Percentiles rank a stretch among this genome's conserved stretches.
Evolutionary conservation across 164 flowering plant genomes (phyloP).

Genomic region (Vitis rupestris): DNA sequence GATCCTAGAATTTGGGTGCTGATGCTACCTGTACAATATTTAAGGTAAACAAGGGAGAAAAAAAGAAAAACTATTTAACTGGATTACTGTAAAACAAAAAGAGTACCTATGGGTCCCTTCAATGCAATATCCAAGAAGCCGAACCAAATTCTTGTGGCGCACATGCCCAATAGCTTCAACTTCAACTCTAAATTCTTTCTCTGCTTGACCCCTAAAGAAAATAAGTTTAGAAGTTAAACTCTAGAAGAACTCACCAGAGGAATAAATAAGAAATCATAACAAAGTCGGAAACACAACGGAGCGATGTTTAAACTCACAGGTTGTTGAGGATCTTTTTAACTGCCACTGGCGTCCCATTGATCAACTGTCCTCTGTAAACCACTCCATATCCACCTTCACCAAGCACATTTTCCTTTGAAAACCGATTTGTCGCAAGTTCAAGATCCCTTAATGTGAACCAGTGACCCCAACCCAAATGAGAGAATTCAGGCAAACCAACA

Average conservation of each 20-base stretch:
- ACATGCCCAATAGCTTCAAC: conserved; percentile 86
- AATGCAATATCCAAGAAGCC: conserved; percentile 70
- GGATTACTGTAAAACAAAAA: too few relatives aligned
- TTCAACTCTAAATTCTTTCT: conserved; percentile 75
- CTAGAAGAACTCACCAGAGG: background rate
- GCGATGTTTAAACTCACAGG: conserved; percentile 39
- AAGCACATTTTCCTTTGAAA: conserved; percentile 61
- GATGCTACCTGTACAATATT: background rate
- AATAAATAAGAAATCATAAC: background rate
- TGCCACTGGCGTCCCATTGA: conserved; percentile 72
- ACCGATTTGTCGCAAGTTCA: conserved; percentile 63
- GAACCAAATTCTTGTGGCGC: conserved; percentile 78
- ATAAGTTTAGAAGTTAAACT: background rate
- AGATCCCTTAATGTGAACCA: conserved; percentile 83
- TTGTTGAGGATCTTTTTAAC: conserved; percentile 73
- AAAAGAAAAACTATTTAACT: too few relatives aligned
- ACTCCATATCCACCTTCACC: conserved; percentile 86
- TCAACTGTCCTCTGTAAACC: conserved; percentile 54
- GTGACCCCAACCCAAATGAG: conserved; percentile 83
- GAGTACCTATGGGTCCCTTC: conserved; percentile 68
- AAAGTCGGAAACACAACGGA: background rate
- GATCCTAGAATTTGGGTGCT: background rate
- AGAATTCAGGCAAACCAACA: conserved; percentile 66
- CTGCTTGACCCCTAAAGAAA: conserved; percentile 67
- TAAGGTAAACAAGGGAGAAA: background rate